Base-by-base conservation (phyloP, 306 rosid genomes). In the Ziziphus jujuba region DNA sequence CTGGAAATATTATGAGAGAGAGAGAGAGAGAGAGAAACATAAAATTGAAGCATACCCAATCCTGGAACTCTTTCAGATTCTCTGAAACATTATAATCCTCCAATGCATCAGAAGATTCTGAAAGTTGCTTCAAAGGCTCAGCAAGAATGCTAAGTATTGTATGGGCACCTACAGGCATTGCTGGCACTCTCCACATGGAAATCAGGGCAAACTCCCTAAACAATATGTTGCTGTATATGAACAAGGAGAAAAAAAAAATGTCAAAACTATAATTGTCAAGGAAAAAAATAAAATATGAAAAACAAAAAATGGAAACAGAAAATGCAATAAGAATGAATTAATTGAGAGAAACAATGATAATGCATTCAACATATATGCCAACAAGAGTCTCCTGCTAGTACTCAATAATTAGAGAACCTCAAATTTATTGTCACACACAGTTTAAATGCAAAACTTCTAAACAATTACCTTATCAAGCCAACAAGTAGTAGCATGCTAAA, bases 131-230 rank as follows among this genome's bases (percentile, higher is more conserved):
- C 91, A 93, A 76, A 75, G 97, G 99, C 72, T 85, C 99, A 17
- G 99, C 99, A 43, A 93, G 97, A 78, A 90, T 85, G 77, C 97
- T 79, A 65, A 93, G 99, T 62, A 86, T 70, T 49, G 80, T 86
- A 76, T 93, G 99, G 61, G 99, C 96, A 66, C 97, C 99, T 65
- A 84, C 80, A 15, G 99, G 97, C 91, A 93, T 85, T 65, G 87
- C 89, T 0, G 96, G 97, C 25, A 93, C 93, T 79, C 99, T 90
- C 99, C 97, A 93, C 96, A 88, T 88, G 33, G 97, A 90, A 68
- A 88, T 91, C 84, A 93, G 80, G 56, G 99, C 84, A 85, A 93
- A 93, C 82, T 93, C 99, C 85, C 99, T 81, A 76, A 90, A 93
- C 78, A 93, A 80, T 73, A 88, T 82, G 59, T 93, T 93, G 90